phyloP scores from a whole-genome alignment of 164 flowering plant species.

The Liquidambar formosana region DNA sequence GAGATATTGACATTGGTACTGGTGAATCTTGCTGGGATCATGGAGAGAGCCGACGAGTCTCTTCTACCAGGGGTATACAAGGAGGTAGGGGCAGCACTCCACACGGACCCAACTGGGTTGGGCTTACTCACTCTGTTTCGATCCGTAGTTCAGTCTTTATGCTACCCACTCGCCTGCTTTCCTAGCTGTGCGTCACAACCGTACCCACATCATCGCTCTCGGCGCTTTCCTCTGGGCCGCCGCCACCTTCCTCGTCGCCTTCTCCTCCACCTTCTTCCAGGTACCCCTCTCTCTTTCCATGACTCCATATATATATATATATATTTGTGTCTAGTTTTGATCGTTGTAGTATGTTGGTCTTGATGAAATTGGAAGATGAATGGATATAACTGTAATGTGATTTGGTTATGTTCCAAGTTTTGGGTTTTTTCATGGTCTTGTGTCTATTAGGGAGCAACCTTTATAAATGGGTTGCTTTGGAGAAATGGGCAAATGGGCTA shows the following conservation, averaged over 20 bases:
- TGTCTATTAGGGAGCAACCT: too few species aligned
- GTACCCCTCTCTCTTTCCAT: constrained; percentile 32
- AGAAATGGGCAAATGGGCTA: not conserved
- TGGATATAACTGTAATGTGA: too few species aligned
- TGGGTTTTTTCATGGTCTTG: not conserved
- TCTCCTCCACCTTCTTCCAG: constrained; percentile 76
- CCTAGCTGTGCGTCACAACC: constrained; percentile 65
- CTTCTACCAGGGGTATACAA: constrained; percentile 82
- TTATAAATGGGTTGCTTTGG: not conserved
- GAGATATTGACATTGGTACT: constrained; percentile 62
- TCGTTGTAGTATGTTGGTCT: too few species aligned
- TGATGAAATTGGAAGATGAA: too few species aligned
- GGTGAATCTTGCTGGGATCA: constrained; percentile 78
- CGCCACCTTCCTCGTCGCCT: constrained; percentile 85
- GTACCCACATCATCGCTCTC: constrained; percentile 79
- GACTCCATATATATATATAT: not conserved
- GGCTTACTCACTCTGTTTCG: constrained; percentile 78
- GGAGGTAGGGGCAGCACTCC: constrained; percentile 80
- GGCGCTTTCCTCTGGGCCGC: constrained; percentile 94
- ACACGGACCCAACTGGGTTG: constrained; percentile 71
- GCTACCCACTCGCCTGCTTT: constrained; percentile 79
- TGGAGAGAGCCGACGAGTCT: constrained; percentile 91
- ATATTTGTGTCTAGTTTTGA: too few species aligned
- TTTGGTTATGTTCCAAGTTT: too few species aligned
- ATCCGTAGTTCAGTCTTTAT: constrained; percentile 75